Evolutionary conservation across 179 eudicot genomes (phyloP).

Genomic region (Amaranthus tricolor): DNA sequence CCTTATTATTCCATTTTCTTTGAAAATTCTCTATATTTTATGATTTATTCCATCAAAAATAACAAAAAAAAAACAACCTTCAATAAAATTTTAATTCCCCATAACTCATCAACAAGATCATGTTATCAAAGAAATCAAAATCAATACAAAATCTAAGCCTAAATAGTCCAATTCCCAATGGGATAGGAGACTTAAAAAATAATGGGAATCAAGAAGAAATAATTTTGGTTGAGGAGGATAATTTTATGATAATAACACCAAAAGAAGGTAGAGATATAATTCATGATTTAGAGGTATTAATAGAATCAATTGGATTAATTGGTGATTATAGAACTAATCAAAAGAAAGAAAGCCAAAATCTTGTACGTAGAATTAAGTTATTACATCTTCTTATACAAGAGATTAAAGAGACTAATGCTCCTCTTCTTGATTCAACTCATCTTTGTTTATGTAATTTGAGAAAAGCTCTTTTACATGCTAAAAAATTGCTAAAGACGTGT

Average conservation of each 20-base stretch:
- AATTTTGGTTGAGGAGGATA: conserved; percentile 27
- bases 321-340: conserved; percentile 62
- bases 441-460: conserved; percentile 41
- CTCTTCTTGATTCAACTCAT: conserved; percentile 33
- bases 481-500: conserved; percentile 60
- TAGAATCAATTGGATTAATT: conserved; percentile 45
- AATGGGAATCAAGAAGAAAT: conserved; percentile 10
- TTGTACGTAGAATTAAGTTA: conserved; percentile 54
- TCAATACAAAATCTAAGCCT: conserved; percentile 18
- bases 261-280: conserved; percentile 42
- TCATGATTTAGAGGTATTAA: conserved; percentile 43
- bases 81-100: not conserved
- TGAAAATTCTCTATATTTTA: not conserved
- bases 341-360: conserved; percentile 51
- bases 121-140: not conserved
- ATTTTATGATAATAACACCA: conserved; percentile 21
- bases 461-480: conserved; percentile 46
- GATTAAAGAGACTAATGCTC: conserved; percentile 40
- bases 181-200: conserved; percentile 9
- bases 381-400: conserved; percentile 63
- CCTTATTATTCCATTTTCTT: not conserved
- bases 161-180: conserved; percentile 12
- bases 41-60: not conserved
- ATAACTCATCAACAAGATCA: too few relatives aligned
- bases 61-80: not conserved